Conservation (phyloP, 2,329 filamentous ascomycete species). For the Trichoderma polysporum region DNA sequence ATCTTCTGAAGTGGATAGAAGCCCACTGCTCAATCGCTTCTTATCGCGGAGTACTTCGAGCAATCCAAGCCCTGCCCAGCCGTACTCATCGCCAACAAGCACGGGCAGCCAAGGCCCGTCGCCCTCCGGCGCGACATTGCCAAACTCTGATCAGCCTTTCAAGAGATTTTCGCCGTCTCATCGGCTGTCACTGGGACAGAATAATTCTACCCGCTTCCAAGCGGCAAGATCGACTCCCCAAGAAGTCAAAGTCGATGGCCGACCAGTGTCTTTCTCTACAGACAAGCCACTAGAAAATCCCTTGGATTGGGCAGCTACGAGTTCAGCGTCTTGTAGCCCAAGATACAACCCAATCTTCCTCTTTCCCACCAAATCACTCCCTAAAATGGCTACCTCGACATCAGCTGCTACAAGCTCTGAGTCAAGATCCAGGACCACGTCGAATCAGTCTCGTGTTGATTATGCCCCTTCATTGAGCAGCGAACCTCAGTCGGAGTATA, state of each 20-base stretch:
- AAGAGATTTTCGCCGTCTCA: neutral
- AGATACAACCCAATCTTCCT: neutral
- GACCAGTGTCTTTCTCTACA: conserved; percentile 2
- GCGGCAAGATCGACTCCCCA: neutral
- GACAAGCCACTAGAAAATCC: neutral
- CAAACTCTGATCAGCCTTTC: conserved; percentile 12
- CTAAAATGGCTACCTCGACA: conserved; percentile 5
- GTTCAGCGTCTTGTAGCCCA: neutral
- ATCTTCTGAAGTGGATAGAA: conserved; percentile 15
- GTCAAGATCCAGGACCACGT: conserved; percentile 18
- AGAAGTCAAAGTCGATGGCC: neutral
- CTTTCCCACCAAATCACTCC: neutral
- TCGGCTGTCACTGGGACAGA: neutral
- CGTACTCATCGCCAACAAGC: neutral
- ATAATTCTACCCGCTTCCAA: neutral
- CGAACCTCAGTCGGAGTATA: conserved; percentile 21
- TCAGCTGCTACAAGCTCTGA: neutral
- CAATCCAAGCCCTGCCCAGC: neutral
- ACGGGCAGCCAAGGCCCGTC: neutral
- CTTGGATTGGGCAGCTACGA: conserved; percentile 7
- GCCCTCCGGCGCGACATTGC: conserved; percentile 1
- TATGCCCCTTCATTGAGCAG: conserved; percentile 28
- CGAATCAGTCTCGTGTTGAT: conserved; percentile 26
- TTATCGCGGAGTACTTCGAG: conserved; percentile 1
- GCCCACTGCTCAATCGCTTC: conserved; percentile 5